Evolutionary conservation across 805 yeast genomes (phyloP).

Genomic region (Schwanniomyces yamadae): DNA sequence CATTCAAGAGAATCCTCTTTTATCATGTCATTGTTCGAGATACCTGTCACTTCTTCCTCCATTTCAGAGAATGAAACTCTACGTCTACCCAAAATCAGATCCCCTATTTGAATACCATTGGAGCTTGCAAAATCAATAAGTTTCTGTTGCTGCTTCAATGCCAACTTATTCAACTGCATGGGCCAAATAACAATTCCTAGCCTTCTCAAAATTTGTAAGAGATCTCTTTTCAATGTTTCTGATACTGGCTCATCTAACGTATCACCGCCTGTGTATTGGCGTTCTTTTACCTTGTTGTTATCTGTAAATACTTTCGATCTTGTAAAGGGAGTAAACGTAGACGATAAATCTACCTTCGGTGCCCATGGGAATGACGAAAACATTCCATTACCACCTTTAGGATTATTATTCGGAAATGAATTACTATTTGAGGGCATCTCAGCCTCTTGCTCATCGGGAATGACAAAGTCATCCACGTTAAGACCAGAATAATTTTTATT

Average conservation of each 20-base stretch:
- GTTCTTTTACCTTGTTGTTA: constrained; percentile 36
- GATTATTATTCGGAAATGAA: not conserved
- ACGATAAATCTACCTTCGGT: constrained; percentile 34
- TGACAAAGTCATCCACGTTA: constrained; percentile 32
- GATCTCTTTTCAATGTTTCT: constrained; percentile 47
- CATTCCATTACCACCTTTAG: not conserved
- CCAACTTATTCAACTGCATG: constrained; percentile 36
- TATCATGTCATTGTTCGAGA: constrained; percentile 12
- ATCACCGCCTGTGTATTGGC: constrained; percentile 65
- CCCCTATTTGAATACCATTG: constrained; percentile 37
- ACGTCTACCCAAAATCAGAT: constrained; percentile 27
- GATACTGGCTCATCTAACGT: constrained; percentile 70
- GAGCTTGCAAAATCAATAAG: constrained; percentile 34
- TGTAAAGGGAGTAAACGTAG: constrained; percentile 34
- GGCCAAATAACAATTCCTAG: constrained; percentile 46
- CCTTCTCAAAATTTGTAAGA: constrained; percentile 34
- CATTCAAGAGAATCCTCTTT: constrained; percentile 40
- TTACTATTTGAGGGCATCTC: constrained; percentile 2
- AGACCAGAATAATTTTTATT: constrained; percentile 5
- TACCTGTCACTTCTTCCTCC: constrained; percentile 32
- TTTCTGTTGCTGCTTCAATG: constrained; percentile 32
- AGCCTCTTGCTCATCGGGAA: constrained; percentile 37
- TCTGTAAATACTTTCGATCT: constrained; percentile 15
- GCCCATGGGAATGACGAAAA: constrained; percentile 10
- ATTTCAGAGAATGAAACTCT: constrained; percentile 28